These are phyloP conservation scores for Gleditsia sinensis DNA, from an alignment of 306 rosid species.

Conservation along the genomic window DNA sequence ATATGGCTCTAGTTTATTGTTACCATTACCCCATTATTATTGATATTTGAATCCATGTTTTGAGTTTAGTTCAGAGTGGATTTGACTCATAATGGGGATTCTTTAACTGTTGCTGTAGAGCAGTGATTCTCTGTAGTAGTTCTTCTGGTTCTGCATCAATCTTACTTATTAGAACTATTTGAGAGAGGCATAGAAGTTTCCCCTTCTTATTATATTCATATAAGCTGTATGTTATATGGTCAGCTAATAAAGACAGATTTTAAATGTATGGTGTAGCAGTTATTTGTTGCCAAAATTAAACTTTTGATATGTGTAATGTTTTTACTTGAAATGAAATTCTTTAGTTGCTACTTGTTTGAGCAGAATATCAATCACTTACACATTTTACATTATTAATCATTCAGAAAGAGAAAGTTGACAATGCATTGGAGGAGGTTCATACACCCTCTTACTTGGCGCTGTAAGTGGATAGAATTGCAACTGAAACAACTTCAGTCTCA, in stretches of 20 bases:
- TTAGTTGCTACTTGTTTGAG: not conserved
- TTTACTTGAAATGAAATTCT: not conserved
- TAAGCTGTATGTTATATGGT: not conserved
- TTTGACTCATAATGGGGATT: too few relatives aligned
- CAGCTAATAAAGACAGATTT: not conserved
- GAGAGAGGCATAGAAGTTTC: not conserved
- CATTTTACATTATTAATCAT: constrained; percentile 31
- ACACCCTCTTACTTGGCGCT: constrained; percentile 68
- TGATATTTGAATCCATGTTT: too few relatives aligned
- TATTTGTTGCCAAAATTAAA: not conserved
- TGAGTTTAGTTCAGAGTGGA: too few relatives aligned
- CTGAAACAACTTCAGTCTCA: constrained; percentile 63
- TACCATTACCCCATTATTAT: too few relatives aligned
- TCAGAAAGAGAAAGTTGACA: constrained; percentile 68
- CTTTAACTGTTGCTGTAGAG: too few relatives aligned
- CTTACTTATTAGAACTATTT: not conserved
- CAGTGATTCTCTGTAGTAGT: too few relatives aligned
- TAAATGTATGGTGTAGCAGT: too few relatives aligned
- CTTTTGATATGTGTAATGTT: not conserved
- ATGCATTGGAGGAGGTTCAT: constrained; percentile 72
- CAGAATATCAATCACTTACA: not conserved
- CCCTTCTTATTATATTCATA: not conserved
- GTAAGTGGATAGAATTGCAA: constrained; percentile 79
- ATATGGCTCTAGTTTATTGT: too few relatives aligned
- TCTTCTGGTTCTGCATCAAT: too few relatives aligned